These are phyloP conservation scores for Magnaporthiopsis rhizophila DNA, from an alignment of 2,329 filamentous ascomycete genomes.

Conservation along the genomic window DNA sequence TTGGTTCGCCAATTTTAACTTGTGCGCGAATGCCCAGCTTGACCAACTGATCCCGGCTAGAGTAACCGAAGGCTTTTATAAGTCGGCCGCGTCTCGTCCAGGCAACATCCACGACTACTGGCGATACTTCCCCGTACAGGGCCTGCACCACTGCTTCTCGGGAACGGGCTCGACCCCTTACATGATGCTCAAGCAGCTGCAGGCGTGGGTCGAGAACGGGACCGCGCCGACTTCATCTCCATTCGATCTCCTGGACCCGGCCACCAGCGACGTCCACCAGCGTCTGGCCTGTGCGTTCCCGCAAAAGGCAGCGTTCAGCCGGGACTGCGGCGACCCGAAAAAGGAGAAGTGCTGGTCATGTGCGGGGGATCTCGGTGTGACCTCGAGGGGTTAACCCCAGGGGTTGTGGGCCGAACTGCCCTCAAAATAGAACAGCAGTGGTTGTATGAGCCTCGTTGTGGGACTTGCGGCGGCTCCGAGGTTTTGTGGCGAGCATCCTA, in stretches of 20 bases:
- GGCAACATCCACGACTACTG: slow-evolving; percentile 22
- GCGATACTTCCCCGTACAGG: slow-evolving; percentile 23
- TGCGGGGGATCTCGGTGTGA: not conserved
- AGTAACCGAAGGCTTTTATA: slow-evolving; percentile 15
- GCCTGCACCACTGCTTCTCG: slow-evolving; percentile 23
- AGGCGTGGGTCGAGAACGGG: slow-evolving; percentile 20
- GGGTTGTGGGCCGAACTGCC: not conserved
- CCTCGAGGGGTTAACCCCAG: too few species aligned
- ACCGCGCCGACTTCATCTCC: slow-evolving; percentile 6
- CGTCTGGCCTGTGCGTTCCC: slow-evolving; percentile 32
- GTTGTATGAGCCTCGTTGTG: too few species aligned
- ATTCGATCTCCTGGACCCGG: slow-evolving; percentile 2
- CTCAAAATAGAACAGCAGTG: too few species aligned
- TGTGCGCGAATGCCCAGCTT: not conserved
- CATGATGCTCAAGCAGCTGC: slow-evolving; percentile 18
- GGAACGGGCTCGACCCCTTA: slow-evolving; percentile 19
- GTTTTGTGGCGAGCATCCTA: not conserved
- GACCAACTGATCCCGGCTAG: slow-evolving; percentile 13
- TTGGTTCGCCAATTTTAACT: not conserved
- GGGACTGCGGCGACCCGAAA: not conserved
- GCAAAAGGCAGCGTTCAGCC: slow-evolving; percentile 19
- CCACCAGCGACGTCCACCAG: slow-evolving; percentile 12
- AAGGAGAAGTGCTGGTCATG: slow-evolving; percentile 6
- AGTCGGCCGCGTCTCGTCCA: slow-evolving; percentile 13
- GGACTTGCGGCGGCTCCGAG: not conserved